Conservation (phyloP, 129 eudicot species). For the Centrapalus pauciflorus region DNA sequence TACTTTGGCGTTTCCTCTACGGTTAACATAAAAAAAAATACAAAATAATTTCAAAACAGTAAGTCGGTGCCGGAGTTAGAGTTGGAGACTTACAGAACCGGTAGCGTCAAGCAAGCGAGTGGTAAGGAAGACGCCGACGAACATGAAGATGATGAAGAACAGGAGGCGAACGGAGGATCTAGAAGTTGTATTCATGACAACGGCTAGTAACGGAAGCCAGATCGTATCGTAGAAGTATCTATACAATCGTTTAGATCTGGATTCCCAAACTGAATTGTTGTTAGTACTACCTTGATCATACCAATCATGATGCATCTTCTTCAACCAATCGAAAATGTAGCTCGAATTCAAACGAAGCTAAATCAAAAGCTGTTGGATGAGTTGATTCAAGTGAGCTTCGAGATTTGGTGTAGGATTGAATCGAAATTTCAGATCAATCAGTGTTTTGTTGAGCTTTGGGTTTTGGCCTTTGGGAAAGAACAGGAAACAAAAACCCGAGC, state of each 20-base stretch:
- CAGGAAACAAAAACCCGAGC: slow-evolving; percentile 12
- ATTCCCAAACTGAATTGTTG: slow-evolving; percentile 18
- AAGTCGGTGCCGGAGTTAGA: slow-evolving; percentile 9
- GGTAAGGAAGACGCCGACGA: slow-evolving; percentile 21
- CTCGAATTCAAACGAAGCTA: neutral
- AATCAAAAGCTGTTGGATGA: neutral
- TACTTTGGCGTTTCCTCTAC: neutral
- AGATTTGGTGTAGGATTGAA: neutral
- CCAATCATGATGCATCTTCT: slow-evolving; percentile 29
- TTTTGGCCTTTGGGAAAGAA: neutral
- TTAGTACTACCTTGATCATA: slow-evolving; percentile 10
- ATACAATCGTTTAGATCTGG: slow-evolving; percentile 24
- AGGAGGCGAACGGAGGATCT: slow-evolving; percentile 33
- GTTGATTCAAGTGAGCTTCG: neutral
- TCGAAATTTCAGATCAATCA: neutral
- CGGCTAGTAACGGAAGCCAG: slow-evolving; percentile 29
- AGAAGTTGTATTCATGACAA: slow-evolving; percentile 19
- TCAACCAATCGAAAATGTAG: neutral
- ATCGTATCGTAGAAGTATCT: slow-evolving; percentile 25
- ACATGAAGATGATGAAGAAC: slow-evolving; percentile 27
- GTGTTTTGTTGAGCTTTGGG: neutral
- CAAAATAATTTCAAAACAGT: neutral
- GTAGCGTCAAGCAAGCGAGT: slow-evolving; percentile 30
- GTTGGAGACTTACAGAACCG: slow-evolving; percentile 23
- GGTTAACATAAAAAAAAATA: neutral